Conservation (phyloP, 371 early-diverging fungal genomes). For the Mortierella sp. region DNA sequence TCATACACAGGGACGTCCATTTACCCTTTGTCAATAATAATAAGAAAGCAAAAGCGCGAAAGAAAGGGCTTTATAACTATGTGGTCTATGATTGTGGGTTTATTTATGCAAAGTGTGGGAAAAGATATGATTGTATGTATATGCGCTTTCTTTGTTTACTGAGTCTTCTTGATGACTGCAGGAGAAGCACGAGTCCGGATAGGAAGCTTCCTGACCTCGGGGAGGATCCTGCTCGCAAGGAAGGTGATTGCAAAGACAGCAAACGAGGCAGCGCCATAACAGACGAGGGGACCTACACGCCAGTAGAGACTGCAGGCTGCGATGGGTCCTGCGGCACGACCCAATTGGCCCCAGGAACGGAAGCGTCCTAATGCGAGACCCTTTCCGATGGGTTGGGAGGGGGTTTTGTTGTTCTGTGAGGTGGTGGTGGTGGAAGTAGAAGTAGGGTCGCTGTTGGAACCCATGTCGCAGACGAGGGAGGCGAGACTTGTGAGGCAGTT, state of each 20-base stretch:
- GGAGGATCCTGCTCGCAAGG: constrained; percentile 37
- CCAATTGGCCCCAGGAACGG: constrained; percentile 93
- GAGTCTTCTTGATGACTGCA: constrained; percentile 12
- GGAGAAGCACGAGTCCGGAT: constrained; percentile 30
- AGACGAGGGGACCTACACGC: constrained; percentile 80
- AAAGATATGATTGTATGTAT: no score
- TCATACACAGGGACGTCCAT: no score
- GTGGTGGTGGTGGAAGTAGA: neutral
- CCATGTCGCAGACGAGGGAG: constrained; percentile 65
- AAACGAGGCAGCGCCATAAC: constrained; percentile 61
- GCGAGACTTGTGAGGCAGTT: constrained; percentile 84
- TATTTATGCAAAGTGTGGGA: no score
- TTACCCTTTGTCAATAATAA: no score
- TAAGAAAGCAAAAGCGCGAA: no score
- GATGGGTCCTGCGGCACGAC: constrained; percentile 92
- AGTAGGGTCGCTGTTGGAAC: constrained; percentile 13
- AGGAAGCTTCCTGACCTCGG: constrained; percentile 50
- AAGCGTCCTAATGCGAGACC: constrained; percentile 91
- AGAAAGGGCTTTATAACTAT: no score
- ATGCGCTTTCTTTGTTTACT: constrained; percentile 4
- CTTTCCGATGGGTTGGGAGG: constrained; percentile 59
- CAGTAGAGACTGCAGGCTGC: constrained; percentile 91
- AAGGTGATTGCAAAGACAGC: constrained; percentile 31
- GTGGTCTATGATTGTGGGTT: no score
- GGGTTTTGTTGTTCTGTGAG: neutral